Evolutionary conservation across 352 stramenopile species (phyloP), one percentile per base, ranked within the genome.

Genomic region (Elongisporangium prolatum): DNA sequence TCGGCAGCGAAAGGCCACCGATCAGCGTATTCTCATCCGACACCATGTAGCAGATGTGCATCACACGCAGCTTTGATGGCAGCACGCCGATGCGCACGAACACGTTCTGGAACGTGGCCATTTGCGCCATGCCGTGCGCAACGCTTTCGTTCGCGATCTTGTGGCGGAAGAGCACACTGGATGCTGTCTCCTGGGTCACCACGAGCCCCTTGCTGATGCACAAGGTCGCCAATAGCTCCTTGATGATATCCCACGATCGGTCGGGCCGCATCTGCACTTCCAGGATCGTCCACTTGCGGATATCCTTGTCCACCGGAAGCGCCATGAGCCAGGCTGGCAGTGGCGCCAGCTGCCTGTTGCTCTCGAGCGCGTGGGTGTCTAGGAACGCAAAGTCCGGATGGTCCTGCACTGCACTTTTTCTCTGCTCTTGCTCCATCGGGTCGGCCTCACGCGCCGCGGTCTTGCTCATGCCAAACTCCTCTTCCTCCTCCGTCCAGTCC

Each of bases 201-300:
- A 91, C 48, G 20, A 93, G 76, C 3, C 81, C 81, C 62, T 91
- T 86, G 44, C 72, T 65, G 37, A 93, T 93, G 67, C 84, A 91
- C 8, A 91, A 66, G 0, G 81, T 93, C 24, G 78, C 77, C 21
- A 91, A 64, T 14, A 93, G 80, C 65, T 91, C 84, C 49, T 89
- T 79, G n/a, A 93, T 83, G 54, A 93, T 52, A 13, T 79, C 64
- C 84, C 84, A 93, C 25, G 81, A 61, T 25, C 81, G 78, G 28
- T 93, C 83, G 0, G 83, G 80, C 3, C 83, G 83, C 21, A 93
- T 69, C 28, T 81, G 80, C 13, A 89, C 75, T 59, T 88, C 67
- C 34, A 93, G 60, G 54, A 93, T 87, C 16, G 65, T 78, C 83
- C 83, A 93, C 48, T 81, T 67, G 40, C 60, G 77, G 52, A 74